Conservation (phyloP, 208 protist species). For the Crithidia expoeki region DNA sequence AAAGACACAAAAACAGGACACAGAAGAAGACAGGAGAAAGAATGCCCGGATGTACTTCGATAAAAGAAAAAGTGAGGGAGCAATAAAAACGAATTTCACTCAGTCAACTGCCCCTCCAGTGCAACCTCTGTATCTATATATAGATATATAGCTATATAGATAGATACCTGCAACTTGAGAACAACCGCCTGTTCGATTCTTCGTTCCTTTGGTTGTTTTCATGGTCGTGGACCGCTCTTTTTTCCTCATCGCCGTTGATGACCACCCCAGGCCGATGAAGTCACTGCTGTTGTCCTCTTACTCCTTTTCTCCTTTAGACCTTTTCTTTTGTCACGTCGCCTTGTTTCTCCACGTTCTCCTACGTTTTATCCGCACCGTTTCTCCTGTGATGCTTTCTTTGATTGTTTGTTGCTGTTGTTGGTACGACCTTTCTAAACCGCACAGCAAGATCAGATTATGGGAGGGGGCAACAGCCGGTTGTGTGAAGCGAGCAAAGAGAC, state of each 20-base stretch:
- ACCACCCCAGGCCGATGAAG: neutral
- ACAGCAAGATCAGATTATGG: neutral
- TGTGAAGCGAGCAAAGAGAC: too few relatives aligned
- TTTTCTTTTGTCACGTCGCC: neutral
- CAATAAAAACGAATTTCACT: too few relatives aligned
- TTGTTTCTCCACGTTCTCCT: conserved; percentile 9
- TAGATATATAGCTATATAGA: too few relatives aligned
- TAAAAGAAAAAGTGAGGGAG: too few relatives aligned
- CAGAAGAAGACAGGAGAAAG: too few relatives aligned
- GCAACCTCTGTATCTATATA: too few relatives aligned
- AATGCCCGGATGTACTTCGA: too few relatives aligned
- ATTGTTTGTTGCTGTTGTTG: conserved; percentile 13
- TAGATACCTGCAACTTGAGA: too few relatives aligned
- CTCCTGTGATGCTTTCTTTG: conserved; percentile 5
- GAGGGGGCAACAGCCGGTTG: too few relatives aligned
- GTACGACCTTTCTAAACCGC: neutral
- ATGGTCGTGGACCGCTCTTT: neutral
- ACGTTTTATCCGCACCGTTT: conserved; percentile 1
- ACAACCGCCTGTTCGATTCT: too few relatives aligned
- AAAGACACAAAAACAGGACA: too few relatives aligned
- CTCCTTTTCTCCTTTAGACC: neutral
- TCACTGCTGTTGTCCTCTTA: neutral
- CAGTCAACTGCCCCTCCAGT: too few relatives aligned
- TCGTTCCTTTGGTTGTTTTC: neutral
- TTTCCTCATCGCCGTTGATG: neutral